Conservation (phyloP, 371 early-diverging fungal genomes). For the Lichtheimia hyalospora region DNA sequence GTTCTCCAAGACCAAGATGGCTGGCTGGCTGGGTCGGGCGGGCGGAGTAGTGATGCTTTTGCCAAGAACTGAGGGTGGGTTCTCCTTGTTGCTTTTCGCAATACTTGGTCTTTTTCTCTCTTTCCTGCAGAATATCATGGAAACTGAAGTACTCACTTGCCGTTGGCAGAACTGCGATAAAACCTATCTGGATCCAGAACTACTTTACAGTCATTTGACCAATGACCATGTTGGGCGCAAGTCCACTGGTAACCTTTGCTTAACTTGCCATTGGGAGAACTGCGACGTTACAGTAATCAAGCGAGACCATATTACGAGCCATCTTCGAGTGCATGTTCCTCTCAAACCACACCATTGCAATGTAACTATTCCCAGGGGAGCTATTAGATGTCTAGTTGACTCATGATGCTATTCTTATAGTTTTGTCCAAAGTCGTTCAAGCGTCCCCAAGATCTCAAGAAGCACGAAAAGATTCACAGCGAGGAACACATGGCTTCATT, state of each 20-base stretch:
- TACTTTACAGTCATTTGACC: conserved; percentile 81
- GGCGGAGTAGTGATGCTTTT: too few relatives aligned
- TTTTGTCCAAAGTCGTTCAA: conserved; percentile 81
- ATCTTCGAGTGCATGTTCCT: conserved; percentile 90
- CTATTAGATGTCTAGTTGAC: not conserved
- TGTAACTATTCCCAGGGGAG: conserved; percentile 24
- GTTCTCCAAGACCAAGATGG: too few relatives aligned
- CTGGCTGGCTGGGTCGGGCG: too few relatives aligned
- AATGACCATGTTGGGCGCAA: conserved; percentile 93
- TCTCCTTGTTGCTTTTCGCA: too few relatives aligned
- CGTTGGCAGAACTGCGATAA: conserved; percentile 51
- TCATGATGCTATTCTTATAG: conserved; percentile 23
- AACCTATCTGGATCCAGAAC: conserved; percentile 73
- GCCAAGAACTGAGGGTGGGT: too few relatives aligned
- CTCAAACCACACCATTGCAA: conserved; percentile 84
- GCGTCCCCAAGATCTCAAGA: conserved; percentile 87
- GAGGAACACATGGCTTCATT: conserved; percentile 35
- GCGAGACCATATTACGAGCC: conserved; percentile 94
- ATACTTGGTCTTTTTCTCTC: too few relatives aligned
- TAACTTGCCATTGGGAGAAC: conserved; percentile 86
- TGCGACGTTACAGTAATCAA: conserved; percentile 77
- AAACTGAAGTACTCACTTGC: conserved; percentile 26
- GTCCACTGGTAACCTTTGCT: conserved; percentile 81
- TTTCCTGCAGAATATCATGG: conserved; percentile 7
- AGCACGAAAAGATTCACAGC: conserved; percentile 84